Evolutionary conservation across 805 yeast species (phyloP), one percentile per base, ranked within the genome.

Genomic region (Kuraishia piskuri): DNA sequence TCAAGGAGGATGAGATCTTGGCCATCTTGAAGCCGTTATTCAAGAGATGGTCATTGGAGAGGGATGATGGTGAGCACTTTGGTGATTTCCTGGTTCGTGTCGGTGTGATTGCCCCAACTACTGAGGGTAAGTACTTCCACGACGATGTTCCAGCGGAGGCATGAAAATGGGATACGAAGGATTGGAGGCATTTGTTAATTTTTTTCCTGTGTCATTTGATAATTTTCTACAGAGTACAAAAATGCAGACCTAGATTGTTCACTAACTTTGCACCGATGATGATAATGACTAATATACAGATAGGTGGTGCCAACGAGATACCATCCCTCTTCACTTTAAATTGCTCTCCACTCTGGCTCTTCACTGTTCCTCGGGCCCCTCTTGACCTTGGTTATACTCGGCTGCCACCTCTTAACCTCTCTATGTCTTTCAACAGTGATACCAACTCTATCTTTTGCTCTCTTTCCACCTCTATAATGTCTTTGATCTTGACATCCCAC

Each of bases 91-190:
- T 87, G 58, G 79, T 92, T 58, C 83, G 98, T 72, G 78, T 75
- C 50, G 96, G 95, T n/a, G 80, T 89, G 55, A 90, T 92, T 65
- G 84, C 83, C 63, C 94, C 91, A 57, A 91, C 97, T 25, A 71
- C 81, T 48, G 96, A 89, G 68, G 98, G 98, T 58, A 88, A 86
- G 68, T 85, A 81, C 68, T 91, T 94, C 89, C 96, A 95, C 77
- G 97, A 92, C 56, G 94, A 88, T 64, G 82, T 92, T 57, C 86
- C 92, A 36, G 96, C 86, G 66, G 91, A 85, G 50, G 84, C 86
- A 51, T 75, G 69, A 58, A 31, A 31, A 31, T 7, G 40, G 40
- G 40, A 31, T 12, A 31, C 14, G 40, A 31, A n/a, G 40, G 8
- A 12, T 31, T 31, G 9, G 40, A 31, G 14, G 40, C 17, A 8